phyloP scores from a whole-genome alignment of 768 basidiomycete species.

The Lactarius psammicola region DNA sequence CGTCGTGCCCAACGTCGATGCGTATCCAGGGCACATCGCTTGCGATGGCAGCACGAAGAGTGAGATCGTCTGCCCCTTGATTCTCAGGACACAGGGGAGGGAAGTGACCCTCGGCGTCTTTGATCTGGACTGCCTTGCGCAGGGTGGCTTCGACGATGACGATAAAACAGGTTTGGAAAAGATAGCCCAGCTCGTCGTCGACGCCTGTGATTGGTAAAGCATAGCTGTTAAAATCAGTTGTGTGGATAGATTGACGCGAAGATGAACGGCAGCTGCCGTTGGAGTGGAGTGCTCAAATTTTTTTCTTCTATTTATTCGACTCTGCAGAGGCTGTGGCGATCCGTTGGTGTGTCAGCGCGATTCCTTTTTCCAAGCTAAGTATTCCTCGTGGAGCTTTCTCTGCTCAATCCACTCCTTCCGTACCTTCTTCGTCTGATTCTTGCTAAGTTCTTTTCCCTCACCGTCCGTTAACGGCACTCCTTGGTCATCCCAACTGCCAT shows the following conservation, averaged over 20 bases:
- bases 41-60: constrained; percentile 90
- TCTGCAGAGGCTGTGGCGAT: constrained; percentile 16
- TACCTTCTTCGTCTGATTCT: constrained; percentile 73
- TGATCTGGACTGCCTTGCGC: constrained; percentile 42
- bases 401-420: constrained; percentile 72
- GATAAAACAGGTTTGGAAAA: constrained; percentile 44
- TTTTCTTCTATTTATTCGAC: constrained; percentile 7
- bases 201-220: constrained; percentile 31
- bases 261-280: constrained; percentile 18
- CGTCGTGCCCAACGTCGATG: constrained; percentile 74
- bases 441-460: constrained; percentile 81
- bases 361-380: constrained; percentile 49
- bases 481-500: constrained; percentile 77
- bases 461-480: constrained; percentile 86
- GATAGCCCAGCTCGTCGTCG: constrained; percentile 38
- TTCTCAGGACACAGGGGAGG: constrained; percentile 39
- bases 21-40: constrained; percentile 90
- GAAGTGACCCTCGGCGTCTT: constrained; percentile 44
- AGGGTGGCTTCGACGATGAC: constrained; percentile 43
- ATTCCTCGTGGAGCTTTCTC: constrained; percentile 79
- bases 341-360: constrained; percentile 22
- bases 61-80: constrained; percentile 84
- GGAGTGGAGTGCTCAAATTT: background rate
- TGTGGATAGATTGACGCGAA: constrained; percentile 16
- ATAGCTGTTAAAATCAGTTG: background rate